Evolutionary conservation across 345 rosid genomes (phyloP).

Genomic region (Hevea brasiliensis): DNA sequence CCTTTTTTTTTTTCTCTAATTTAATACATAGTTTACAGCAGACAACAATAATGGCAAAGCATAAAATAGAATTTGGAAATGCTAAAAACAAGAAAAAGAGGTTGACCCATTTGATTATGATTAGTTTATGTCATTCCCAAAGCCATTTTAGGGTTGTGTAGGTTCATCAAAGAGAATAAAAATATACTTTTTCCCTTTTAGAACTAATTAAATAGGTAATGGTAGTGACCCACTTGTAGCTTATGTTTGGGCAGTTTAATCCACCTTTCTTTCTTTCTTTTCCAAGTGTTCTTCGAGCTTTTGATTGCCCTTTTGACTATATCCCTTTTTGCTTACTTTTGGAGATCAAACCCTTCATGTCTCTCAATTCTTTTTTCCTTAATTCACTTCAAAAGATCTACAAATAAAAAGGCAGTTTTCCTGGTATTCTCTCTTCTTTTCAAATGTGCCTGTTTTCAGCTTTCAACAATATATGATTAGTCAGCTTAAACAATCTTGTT

Average conservation of each 20-base stretch:
- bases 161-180: constrained; percentile 14
- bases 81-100: constrained; percentile 28
- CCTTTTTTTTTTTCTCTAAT: too few species aligned
- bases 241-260: constrained; percentile 41
- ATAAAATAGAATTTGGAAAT: constrained; percentile 24
- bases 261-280: constrained; percentile 14
- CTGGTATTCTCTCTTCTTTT: too few species aligned
- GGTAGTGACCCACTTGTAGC: constrained; percentile 33
- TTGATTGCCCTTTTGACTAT: constrained; percentile 48
- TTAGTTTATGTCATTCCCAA: constrained; percentile 53
- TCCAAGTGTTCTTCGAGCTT: constrained; percentile 22
- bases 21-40: not conserved
- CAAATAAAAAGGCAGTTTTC: too few species aligned
- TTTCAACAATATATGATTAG: too few species aligned
- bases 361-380: not conserved
- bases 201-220: constrained; percentile 17
- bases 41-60: constrained; percentile 26
- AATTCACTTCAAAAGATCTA: not conserved
- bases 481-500: too few species aligned
- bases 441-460: too few species aligned
- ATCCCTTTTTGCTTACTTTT: constrained; percentile 31
- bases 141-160: constrained; percentile 41
- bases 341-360: constrained; percentile 23
- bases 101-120: constrained; percentile 44
- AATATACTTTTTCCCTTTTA: not conserved